Percentiles rank a stretch among this genome's conserved stretches.
These are phyloP conservation scores for Pichia gijzeniarum DNA, from an alignment of 805 yeast species.

Conservation along the genomic window DNA sequence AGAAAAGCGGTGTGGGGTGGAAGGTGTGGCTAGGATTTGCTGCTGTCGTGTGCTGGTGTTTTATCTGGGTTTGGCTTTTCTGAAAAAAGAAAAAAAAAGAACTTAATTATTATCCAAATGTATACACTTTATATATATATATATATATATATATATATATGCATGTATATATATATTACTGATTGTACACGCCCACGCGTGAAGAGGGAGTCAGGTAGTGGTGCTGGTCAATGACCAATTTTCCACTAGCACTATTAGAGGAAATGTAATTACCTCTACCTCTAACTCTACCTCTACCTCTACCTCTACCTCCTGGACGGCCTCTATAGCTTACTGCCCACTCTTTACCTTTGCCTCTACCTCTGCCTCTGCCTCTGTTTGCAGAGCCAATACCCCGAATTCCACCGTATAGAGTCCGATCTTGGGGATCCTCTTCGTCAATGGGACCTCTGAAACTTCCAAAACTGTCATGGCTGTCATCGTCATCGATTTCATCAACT, in stretches of 20 bases:
- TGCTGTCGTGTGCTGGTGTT: constrained; percentile 37
- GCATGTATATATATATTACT: background rate
- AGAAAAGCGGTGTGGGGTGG: constrained; percentile 56
- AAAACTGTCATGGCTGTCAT: background rate
- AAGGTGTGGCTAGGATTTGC: constrained; percentile 52
- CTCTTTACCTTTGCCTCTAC: background rate
- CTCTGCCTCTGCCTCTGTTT: no score
- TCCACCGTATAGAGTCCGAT: no score
- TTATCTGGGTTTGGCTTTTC: constrained; percentile 35
- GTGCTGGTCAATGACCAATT: constrained; percentile 8
- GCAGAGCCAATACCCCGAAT: no score
- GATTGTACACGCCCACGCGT: constrained; percentile 11
- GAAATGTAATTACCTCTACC: no score
- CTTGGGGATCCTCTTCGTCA: no score
- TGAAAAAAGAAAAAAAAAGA: background rate
- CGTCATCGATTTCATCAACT: background rate
- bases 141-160: no score
- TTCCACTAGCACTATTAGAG: background rate
- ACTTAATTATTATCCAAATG: no score
- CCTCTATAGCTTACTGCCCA: no score
- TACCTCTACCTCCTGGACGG: background rate
- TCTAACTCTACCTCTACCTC: constrained; percentile 15
- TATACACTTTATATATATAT: no score
- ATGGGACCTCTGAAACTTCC: no score
- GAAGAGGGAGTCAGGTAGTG: constrained; percentile 12